Percentiles rank a stretch among this genome's conserved stretches.
Conservation (phyloP, 495 filamentous ascomycete genomes). For the Neurospora sp. region DNA sequence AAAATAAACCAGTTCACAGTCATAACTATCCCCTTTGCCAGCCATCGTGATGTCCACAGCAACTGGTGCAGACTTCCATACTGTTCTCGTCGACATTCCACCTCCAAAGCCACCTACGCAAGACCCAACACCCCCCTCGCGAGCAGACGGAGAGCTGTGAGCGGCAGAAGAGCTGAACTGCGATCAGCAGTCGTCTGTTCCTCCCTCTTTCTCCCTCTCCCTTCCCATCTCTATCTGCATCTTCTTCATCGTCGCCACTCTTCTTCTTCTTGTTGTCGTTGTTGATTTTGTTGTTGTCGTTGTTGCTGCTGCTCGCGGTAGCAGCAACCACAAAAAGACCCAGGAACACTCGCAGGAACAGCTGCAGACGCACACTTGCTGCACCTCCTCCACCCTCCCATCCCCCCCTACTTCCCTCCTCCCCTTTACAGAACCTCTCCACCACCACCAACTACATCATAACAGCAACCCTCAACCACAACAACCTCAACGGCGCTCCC, state of each 20-base stretch:
- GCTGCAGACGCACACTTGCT: not conserved
- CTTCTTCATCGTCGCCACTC: not conserved
- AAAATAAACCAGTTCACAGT: not conserved
- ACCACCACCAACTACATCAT: not conserved
- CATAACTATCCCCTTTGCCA: not conserved
- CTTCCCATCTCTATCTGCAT: not conserved
- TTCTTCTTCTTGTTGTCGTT: not conserved
- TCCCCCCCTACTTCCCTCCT: not conserved
- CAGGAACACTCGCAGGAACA: not conserved
- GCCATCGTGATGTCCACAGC: not conserved
- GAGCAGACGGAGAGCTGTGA: not conserved
- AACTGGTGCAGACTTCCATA: not conserved
- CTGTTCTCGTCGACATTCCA: not conserved
- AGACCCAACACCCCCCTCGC: not conserved
- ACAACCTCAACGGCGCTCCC: not conserved
- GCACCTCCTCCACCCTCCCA: not conserved
- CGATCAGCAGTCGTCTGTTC: not conserved
- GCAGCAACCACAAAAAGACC: not conserved
- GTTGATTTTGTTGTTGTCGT: not conserved
- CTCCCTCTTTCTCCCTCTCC: not conserved
- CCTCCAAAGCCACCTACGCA: not conserved
- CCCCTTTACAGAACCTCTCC: not conserved
- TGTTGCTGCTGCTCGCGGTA: not conserved
- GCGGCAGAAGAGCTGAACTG: not conserved
- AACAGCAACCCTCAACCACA: not conserved